A percentile compares a stretch with the other conserved stretches of the same genome.
These are phyloP conservation scores for Rasamsonia emersonii DNA, from an alignment of 2,329 filamentous ascomycete genomes.

Conservation along the genomic window DNA sequence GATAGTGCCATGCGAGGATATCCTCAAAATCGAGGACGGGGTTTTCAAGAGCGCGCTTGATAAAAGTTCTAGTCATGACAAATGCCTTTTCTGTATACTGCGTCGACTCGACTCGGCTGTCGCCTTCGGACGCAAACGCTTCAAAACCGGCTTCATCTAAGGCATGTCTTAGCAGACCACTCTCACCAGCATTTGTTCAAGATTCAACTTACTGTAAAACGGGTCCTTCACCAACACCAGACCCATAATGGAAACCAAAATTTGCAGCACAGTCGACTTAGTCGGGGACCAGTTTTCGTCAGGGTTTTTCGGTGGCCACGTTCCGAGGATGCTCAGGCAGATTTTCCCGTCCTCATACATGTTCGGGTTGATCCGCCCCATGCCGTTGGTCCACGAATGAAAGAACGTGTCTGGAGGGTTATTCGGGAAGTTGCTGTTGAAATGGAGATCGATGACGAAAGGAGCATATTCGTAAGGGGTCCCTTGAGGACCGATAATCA, in stretches of 20 bases:
- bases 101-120: slow-evolving; percentile 37
- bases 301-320: slow-evolving; percentile 47
- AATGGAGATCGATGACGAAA: slow-evolving; percentile 52
- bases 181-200: not conserved
- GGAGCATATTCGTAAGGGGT: slow-evolving; percentile 55
- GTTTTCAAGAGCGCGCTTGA: slow-evolving; percentile 38
- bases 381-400: slow-evolving; percentile 49
- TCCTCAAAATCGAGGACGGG: slow-evolving; percentile 40
- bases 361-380: slow-evolving; percentile 52
- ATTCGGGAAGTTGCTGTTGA: slow-evolving; percentile 43
- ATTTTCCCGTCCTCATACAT: slow-evolving; percentile 56
- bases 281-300: slow-evolving; percentile 47
- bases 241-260: slow-evolving; percentile 49
- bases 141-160: slow-evolving; percentile 54
- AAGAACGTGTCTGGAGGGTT: slow-evolving; percentile 48
- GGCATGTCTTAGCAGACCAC: slow-evolving; percentile 2
- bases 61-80: slow-evolving; percentile 44
- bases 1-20: slow-evolving; percentile 47
- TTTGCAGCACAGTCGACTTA: slow-evolving; percentile 48
- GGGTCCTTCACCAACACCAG: slow-evolving; percentile 51
- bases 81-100: slow-evolving; percentile 49
- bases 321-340: slow-evolving; percentile 51
- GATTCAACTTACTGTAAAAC: slow-evolving; percentile 45
- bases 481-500: slow-evolving; percentile 50
- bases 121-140: slow-evolving; percentile 37